A percentile compares a stretch with the other conserved stretches of the same genome.
These are phyloP conservation scores for Colletotrichum sp. DNA, from an alignment of 2,329 filamentous ascomycete genomes.

Conservation along the genomic window DNA sequence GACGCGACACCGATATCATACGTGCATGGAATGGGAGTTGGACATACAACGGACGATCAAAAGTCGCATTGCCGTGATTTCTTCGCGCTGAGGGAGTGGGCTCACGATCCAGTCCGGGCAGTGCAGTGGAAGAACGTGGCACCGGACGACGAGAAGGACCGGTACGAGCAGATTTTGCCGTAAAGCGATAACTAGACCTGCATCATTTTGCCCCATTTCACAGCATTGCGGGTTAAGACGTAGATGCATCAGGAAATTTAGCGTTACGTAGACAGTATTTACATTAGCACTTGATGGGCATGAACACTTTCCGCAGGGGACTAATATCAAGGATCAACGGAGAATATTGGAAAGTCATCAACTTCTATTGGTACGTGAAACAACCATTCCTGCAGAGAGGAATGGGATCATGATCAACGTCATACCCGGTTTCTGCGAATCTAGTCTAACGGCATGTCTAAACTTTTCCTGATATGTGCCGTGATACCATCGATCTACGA, in stretches of 20 bases:
- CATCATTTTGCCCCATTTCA: background rate
- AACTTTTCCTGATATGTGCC: background rate
- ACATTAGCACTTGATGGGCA: background rate
- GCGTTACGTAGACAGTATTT: background rate
- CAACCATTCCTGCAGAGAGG: background rate
- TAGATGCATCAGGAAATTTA: background rate
- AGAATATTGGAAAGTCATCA: background rate
- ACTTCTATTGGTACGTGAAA: background rate
- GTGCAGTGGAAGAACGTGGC: conserved; percentile 2
- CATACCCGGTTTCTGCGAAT: background rate
- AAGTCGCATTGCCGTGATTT: conserved; percentile 8
- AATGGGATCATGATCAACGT: background rate
- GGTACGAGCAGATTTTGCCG: background rate
- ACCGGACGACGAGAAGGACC: conserved; percentile 5
- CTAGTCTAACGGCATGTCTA: background rate
- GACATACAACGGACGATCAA: conserved; percentile 8
- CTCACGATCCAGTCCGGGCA: background rate
- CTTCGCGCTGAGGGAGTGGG: conserved; percentile 9
- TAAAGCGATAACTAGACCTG: background rate
- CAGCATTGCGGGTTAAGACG: background rate
- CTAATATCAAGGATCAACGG: accelerated
- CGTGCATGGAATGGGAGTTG: conserved; percentile 5
- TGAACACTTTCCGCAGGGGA: background rate
- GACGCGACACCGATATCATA: conserved; percentile 10
- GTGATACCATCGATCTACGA: background rate